A percentile compares a stretch with the other conserved stretches of the same genome.
These are phyloP conservation scores for Cytospora piceae DNA, from an alignment of 2,329 filamentous ascomycete genomes.

Conservation along the genomic window DNA sequence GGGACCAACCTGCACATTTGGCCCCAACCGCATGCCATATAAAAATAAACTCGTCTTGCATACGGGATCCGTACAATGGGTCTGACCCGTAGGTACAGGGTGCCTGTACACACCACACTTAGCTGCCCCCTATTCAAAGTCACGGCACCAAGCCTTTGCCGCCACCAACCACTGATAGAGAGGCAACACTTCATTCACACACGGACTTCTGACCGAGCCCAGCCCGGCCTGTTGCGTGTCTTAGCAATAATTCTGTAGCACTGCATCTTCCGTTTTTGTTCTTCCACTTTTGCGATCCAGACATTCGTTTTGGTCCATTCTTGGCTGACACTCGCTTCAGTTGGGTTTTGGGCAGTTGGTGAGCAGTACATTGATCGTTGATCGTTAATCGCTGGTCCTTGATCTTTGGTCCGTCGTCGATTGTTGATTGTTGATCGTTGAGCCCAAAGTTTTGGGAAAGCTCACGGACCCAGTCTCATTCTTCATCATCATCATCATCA, in stretches of 20 bases:
- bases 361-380: constrained; percentile 4
- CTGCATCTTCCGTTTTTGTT: constrained; percentile 27
- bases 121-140: not conserved
- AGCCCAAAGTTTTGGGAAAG: not conserved
- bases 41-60: constrained; percentile 27
- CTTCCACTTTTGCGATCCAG: constrained; percentile 26
- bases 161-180: not conserved
- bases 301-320: constrained; percentile 36
- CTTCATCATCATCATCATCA: not conserved
- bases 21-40: constrained; percentile 30
- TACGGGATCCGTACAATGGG: constrained; percentile 21
- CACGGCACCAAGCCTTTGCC: not conserved
- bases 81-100: not conserved
- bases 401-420: too few relatives aligned
- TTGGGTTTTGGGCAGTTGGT: constrained; percentile 18
- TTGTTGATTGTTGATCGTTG: not conserved
- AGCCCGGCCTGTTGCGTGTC: not conserved
- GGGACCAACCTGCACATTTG: constrained; percentile 26
- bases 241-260: constrained; percentile 15
- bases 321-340: constrained; percentile 16
- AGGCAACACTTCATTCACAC: not conserved
- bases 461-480: not conserved
- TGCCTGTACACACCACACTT: not conserved
- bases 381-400: not conserved
- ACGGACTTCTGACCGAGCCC: constrained; percentile 6